A percentile compares a stretch with the other conserved stretches of the same genome.
These are phyloP conservation scores for Phaffia rhodozyma DNA, from an alignment of 1,284 basidiomycete species.

Conservation along the genomic window DNA sequence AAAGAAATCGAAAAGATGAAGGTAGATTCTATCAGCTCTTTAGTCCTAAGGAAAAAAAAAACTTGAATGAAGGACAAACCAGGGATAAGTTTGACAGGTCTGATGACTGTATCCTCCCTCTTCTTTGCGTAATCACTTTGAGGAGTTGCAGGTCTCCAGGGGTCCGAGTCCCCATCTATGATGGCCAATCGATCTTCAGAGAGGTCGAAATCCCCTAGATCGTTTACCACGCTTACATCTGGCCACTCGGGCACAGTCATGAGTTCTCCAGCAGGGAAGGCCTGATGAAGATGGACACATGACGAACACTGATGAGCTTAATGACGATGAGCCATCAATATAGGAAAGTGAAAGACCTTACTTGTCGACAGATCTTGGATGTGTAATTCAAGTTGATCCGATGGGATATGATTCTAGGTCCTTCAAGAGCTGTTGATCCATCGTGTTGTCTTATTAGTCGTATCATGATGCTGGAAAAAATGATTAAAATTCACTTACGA, in stretches of 20 bases:
- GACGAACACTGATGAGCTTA: neutral
- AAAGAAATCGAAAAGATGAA: neutral
- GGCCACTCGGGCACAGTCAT: conserved; percentile 59
- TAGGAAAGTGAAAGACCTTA: conserved; percentile 23
- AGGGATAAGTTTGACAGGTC: conserved; percentile 82
- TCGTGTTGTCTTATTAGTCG: too few relatives aligned
- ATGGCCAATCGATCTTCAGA: conserved; percentile 67
- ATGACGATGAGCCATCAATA: neutral
- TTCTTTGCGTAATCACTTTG: conserved; percentile 63
- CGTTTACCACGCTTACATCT: conserved; percentile 67
- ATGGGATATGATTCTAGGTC: conserved; percentile 28
- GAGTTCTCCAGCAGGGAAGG: conserved; percentile 65
- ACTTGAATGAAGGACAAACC: conserved; percentile 35
- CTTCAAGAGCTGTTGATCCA: conserved; percentile 24
- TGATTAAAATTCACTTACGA: neutral
- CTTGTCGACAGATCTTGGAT: conserved; percentile 66
- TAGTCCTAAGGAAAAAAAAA: conserved; percentile 21
- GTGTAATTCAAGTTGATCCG: conserved; percentile 67
- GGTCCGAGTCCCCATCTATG: conserved; percentile 62
- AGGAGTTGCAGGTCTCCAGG: conserved; percentile 77
- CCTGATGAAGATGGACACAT: conserved; percentile 35
- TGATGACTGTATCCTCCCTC: conserved; percentile 55
- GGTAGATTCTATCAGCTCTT: conserved; percentile 19
- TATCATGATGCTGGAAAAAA: too few relatives aligned
- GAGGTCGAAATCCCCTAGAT: conserved; percentile 61